phyloP scores from a whole-genome alignment of 257 asterid genomes.

The Nyctanthes arbortristis region DNA sequence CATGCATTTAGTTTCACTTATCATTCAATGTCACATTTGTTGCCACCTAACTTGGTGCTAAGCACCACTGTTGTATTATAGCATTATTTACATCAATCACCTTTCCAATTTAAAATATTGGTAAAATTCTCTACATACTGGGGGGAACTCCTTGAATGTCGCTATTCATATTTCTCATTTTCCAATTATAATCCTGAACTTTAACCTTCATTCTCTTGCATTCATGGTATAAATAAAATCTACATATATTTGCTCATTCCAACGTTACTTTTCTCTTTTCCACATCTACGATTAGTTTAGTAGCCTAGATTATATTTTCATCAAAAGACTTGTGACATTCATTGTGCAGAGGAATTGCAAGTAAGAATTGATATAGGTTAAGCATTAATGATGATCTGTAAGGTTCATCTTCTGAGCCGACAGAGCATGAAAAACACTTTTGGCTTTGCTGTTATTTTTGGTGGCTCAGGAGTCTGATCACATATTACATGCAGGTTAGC shows the following conservation, averaged over 20 bases:
- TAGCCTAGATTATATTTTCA: background rate
- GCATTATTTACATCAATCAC: too few relatives aligned
- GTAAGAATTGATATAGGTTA: background rate
- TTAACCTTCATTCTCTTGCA: background rate
- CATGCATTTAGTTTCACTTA: too few relatives aligned
- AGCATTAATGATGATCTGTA: background rate
- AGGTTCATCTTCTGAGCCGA: background rate
- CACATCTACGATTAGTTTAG: background rate
- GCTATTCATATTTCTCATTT: background rate
- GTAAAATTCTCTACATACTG: background rate
- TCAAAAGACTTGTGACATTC: background rate
- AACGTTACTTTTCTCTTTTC: background rate
- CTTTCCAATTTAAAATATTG: background rate
- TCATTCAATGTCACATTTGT: too few relatives aligned
- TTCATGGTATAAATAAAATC: background rate
- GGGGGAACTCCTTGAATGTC: background rate
- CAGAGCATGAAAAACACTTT: background rate
- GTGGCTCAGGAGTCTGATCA: constrained; percentile 11
- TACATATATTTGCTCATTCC: background rate
- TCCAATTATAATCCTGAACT: background rate
- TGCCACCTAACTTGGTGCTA: too few relatives aligned
- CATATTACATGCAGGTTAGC: constrained; percentile 62
- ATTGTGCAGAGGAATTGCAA: background rate
- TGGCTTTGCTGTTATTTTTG: constrained; percentile 2
- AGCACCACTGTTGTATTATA: too few relatives aligned